A percentile compares a stretch with the other conserved stretches of the same genome.
Conservation (phyloP, 169 alveolate species). For the Plasmodium adleri region DNA sequence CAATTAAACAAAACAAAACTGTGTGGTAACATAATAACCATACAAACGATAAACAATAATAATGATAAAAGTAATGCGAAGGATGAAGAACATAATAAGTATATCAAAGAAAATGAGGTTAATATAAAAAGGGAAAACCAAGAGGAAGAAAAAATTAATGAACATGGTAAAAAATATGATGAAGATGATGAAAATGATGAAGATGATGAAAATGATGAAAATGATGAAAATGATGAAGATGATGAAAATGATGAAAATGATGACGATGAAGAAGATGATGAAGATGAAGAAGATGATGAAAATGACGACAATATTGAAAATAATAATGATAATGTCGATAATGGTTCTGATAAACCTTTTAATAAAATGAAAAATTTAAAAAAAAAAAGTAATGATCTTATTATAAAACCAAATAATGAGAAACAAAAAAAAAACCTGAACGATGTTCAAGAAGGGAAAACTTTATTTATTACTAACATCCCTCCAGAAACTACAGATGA, state of each 20-base stretch:
- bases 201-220: not conserved
- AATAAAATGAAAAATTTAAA: not conserved
- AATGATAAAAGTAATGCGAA: not conserved
- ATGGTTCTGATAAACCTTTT: not conserved
- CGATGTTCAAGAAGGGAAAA: conserved; percentile 65
- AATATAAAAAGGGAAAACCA: not conserved
- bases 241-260: not conserved
- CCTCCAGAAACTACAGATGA: conserved; percentile 55
- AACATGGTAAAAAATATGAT: not conserved
- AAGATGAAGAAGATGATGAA: not conserved
- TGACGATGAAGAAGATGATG: not conserved
- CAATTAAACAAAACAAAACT: conserved; percentile 26
- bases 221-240: not conserved
- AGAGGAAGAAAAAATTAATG: not conserved
- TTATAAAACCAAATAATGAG: not conserved
- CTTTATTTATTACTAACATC: conserved; percentile 61
- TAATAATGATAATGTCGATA: not conserved
- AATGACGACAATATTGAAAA: not conserved
- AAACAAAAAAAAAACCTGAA: not conserved
- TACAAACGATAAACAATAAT: conserved; percentile 1
- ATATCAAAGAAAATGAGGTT: not conserved
- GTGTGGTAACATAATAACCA: conserved; percentile 42
- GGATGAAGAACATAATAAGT: not conserved
- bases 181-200: not conserved
- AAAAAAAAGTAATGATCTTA: not conserved